A percentile compares a stretch with the other conserved stretches of the same genome.
phyloP scores from a whole-genome alignment of 257 asterid species.

The Solanum stenotomum region DNA sequence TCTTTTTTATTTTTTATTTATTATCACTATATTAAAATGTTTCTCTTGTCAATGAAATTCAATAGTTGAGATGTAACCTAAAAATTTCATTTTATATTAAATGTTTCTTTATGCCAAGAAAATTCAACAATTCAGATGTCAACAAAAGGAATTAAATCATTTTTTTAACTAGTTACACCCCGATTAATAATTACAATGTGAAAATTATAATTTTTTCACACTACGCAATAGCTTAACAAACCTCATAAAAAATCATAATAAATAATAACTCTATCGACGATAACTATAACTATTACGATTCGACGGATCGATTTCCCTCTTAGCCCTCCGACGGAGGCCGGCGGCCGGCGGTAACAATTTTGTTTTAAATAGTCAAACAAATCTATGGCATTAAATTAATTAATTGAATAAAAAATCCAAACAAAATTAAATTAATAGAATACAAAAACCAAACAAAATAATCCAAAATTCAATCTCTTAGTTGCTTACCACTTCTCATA shows the following conservation, averaged over 20 bases:
- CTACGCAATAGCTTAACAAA: not conserved
- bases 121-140: not conserved
- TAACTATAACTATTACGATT: not conserved
- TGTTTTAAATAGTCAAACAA: not conserved
- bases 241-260: not conserved
- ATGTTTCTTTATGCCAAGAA: too few species aligned
- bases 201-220: not conserved
- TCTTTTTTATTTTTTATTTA: not conserved
- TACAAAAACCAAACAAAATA: not conserved
- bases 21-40: not conserved
- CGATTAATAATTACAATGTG: not conserved
- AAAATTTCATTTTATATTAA: not conserved
- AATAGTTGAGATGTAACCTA: not conserved
- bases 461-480: not conserved
- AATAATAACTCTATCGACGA: not conserved
- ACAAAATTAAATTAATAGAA: not conserved
- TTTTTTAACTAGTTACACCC: not conserved
- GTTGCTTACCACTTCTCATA: not conserved
- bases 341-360: not conserved
- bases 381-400: not conserved
- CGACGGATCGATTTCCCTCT: not conserved
- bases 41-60: not conserved
- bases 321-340: not conserved
- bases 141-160: too few species aligned
- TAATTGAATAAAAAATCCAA: not conserved